phyloP scores from a whole-genome alignment of 495 filamentous ascomycete species.

The Penicillium coprophilum region DNA sequence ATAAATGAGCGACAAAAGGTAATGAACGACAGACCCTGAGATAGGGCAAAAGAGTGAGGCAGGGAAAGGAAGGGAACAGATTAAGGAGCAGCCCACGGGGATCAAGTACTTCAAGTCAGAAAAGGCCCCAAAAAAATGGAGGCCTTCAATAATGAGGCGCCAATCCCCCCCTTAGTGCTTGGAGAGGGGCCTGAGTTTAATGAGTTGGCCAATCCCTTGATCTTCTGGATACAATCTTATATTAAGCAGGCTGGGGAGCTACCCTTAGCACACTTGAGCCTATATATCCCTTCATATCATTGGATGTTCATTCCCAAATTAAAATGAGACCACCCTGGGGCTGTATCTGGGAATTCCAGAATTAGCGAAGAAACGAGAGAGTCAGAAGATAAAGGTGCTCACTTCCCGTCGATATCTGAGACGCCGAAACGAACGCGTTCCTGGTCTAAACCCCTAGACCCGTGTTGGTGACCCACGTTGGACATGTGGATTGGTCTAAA shows the following conservation, averaged over 20 bases:
- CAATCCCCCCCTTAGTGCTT: conserved; percentile 11
- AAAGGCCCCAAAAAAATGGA: background rate
- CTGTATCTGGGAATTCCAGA: too few species aligned
- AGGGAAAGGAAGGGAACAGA: conserved; percentile 1
- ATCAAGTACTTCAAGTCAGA: conserved; percentile 22
- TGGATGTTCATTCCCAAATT: conserved; percentile 13
- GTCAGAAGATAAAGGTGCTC: background rate
- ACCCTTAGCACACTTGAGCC: background rate
- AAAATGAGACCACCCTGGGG: background rate
- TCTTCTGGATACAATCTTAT: too few species aligned
- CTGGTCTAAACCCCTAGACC: conserved; percentile 8
- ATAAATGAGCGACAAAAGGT: conserved; percentile 10
- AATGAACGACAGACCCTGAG: conserved; percentile 20
- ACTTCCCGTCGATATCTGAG: conserved; percentile 7
- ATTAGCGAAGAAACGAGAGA: background rate
- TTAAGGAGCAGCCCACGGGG: conserved; percentile 17
- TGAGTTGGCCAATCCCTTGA: conserved; percentile 23
- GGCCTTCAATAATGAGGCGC: conserved; percentile 1
- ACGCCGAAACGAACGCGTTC: conserved; percentile 17
- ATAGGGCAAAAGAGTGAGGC: conserved; percentile 18
- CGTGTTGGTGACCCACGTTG: conserved; percentile 21
- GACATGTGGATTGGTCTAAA: conserved; percentile 14
- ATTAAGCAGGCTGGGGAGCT: conserved; percentile 5
- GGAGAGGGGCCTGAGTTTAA: conserved; percentile 14
- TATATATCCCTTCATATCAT: conserved; percentile 2